Evolutionary conservation across 2,329 filamentous ascomycete genomes (phyloP), one percentile per base, ranked within the genome.

Genomic region (Pseudogymnoascus sp.): DNA sequence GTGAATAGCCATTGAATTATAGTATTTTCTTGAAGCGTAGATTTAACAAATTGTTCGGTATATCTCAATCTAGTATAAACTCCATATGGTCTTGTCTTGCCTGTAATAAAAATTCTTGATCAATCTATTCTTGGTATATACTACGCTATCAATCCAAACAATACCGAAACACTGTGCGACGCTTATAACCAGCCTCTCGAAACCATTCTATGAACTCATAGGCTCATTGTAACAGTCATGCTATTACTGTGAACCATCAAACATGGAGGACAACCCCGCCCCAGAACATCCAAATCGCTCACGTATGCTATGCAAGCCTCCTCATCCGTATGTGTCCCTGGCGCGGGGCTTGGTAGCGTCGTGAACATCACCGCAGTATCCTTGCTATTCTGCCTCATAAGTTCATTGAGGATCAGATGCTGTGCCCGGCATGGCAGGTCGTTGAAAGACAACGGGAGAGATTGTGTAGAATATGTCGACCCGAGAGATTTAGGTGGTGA

Each of bases 171-270:
- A 30, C 9, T 30, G n/a, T 30, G 9, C 26, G 15, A 30, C 45
- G 45, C 15, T 55, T 15, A 55, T 33, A 69, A 67, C n/a, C n/a
- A 52, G 30, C 26, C 3, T 10, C 3, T 10, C 3, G 4, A 52
- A 52, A 30, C 10, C 15, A 30, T 6, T 30, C 45, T 30, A 30
- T 3, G 7, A 30, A 18, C 45, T 69, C 67, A 89, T 63, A 90
- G 72, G 70, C 85, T 88, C 68, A 88, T 88, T 5, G 88, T 95
- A 52, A 95, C 90, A 13, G 89, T 95, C 87, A 95, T 91, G 68
- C 85, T 90, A 72, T 95, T 95, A 72, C 88, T 91, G 73, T 95
- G 81, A 37, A 95, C 88, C 71, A 95, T 75, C 67, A 95, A 71
- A 48, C 84, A 83, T 0, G 90, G 90, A 26, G 90, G 89, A 63